phyloP scores from a whole-genome alignment of 2,329 filamentous ascomycete genomes.

The Sclerotinia subarctica region DNA sequence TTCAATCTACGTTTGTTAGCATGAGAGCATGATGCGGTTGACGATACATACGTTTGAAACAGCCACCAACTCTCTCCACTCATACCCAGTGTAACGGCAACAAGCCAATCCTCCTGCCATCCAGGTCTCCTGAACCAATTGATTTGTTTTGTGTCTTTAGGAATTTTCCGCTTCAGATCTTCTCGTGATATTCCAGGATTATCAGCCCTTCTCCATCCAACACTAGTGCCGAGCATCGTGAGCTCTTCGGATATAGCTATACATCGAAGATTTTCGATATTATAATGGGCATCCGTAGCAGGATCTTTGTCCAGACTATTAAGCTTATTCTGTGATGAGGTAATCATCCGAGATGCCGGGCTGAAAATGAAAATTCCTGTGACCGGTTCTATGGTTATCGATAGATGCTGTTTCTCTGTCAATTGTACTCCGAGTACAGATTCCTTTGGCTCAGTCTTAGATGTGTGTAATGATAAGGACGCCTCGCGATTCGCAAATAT shows the following conservation, averaged over 20 bases:
- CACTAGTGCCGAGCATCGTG: constrained; percentile 55
- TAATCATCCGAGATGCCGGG: constrained; percentile 57
- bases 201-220: constrained; percentile 57
- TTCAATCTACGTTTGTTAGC: constrained; percentile 21
- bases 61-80: constrained; percentile 79
- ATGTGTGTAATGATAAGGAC: constrained; percentile 55
- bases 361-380: constrained; percentile 73
- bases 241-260: constrained; percentile 60
- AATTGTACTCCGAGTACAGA: constrained; percentile 69
- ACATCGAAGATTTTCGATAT: constrained; percentile 61
- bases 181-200: constrained; percentile 48
- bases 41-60: constrained; percentile 52
- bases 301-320: constrained; percentile 56
- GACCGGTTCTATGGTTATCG: constrained; percentile 69
- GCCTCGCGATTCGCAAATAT: constrained; percentile 61
- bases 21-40: background rate
- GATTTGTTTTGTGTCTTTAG: constrained; percentile 59
- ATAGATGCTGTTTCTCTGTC: constrained; percentile 57
- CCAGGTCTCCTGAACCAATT: constrained; percentile 67
- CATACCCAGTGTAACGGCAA: constrained; percentile 68
- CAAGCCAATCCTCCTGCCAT: constrained; percentile 72
- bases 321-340: constrained; percentile 60
- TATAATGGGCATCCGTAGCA: constrained; percentile 53
- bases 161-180: constrained; percentile 56
- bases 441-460: constrained; percentile 59